Evolutionary conservation across 495 filamentous ascomycete species (phyloP), one percentile per base, ranked within the genome.

Genomic region (Daldinia vernicosa): DNA sequence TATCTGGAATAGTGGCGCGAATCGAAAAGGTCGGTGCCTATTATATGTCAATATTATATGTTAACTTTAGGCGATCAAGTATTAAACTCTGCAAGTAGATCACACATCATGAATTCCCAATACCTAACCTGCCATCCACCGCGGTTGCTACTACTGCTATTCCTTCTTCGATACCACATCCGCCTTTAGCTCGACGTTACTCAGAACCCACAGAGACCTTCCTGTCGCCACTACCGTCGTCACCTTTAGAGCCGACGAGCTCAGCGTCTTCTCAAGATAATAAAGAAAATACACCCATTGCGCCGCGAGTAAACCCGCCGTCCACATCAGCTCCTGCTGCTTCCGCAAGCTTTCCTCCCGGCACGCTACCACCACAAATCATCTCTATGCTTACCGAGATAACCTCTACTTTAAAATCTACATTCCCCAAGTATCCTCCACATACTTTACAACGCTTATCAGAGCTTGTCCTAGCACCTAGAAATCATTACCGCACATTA

Each of bases 391-490:
- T 95, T 60, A 74, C 80, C 51, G 89, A 88, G 28, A 92, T 95
- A 54, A 88, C 85, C 26, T 84, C 82, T 4, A 89, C 87, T n/a
- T 83, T 99, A 45, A 83, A 80, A 39, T 82, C 81, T 3, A 86
- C 86, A 67, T 99, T 99, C 80, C 39, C 85, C 28, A 80, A 83
- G 0, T 87, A 92, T 66, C 95, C 95, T 1, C 95, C 95, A 0
- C 93, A 98, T 76, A 98, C 95, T 0, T 85, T 97, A 57, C 95
- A 99, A 80, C 91, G 95, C 47, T 86, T 99, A 33, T 88, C 95
- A 19, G 95, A 99, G 84, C 91, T 99, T n/a, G 84, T 98, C 40
- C 84, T 95, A 12, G 77, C 78, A 17, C 95, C 95, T 6, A 90
- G 81, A 40, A 82, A 85, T 45, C 93, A 97, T 78, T 98, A 99